Evolutionary conservation across 139 green algal genomes (phyloP).

Genomic region (Micractinium conductrix): DNA sequence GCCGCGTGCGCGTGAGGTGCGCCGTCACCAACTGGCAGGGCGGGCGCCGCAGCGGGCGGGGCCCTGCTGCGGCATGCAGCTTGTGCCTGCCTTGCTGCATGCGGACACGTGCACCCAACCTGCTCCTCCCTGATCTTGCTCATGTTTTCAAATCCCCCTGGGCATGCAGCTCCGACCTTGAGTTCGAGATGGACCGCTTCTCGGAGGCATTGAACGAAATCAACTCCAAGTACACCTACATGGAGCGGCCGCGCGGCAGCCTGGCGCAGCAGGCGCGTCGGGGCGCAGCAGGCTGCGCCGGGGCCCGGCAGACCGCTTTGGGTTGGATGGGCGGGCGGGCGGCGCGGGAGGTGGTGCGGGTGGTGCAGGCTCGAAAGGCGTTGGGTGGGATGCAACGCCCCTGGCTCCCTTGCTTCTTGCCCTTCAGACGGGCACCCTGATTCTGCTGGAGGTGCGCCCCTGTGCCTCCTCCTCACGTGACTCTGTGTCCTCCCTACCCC

Average conservation of each 20-base stretch:
- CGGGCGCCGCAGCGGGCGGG: background rate
- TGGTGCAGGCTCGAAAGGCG: no score
- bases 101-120: background rate
- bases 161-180: conserved; percentile 68
- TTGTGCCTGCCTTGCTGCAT: background rate
- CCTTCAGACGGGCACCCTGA: no score
- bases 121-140: background rate
- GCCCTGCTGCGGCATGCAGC: background rate
- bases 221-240: conserved; percentile 27
- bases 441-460: no score
- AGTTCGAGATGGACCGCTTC: conserved; percentile 87
- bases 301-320: no score
- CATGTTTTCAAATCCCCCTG: background rate
- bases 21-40: background rate
- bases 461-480: no score
- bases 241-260: conserved; percentile 27
- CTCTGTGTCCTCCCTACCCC: background rate
- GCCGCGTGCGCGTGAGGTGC: conserved; percentile 73
- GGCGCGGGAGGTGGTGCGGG: no score
- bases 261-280: conserved; percentile 23
- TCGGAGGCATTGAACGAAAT: conserved; percentile 27
- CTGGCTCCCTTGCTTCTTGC: no score
- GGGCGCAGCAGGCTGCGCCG: no score
- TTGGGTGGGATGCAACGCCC: no score
- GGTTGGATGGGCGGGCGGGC: no score